A percentile compares a stretch with the other conserved stretches of the same genome.
Conservation (phyloP, 805 yeast genomes). For the Maudiozyma saulgeensis region DNA sequence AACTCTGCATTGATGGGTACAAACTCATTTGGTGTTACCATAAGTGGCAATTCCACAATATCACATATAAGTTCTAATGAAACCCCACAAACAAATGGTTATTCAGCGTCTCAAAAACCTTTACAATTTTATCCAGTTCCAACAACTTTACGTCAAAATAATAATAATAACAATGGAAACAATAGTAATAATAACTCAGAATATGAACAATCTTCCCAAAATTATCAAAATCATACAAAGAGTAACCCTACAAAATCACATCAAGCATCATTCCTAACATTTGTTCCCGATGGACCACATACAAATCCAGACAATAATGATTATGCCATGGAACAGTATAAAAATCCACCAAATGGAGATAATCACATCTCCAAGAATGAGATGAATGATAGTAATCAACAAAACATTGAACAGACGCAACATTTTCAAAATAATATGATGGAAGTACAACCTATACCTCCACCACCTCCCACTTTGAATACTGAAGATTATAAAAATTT, state of each 20-base stretch:
- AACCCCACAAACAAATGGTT: conserved; percentile 15
- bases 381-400: too few relatives aligned
- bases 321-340: background rate
- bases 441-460: background rate
- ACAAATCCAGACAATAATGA: background rate
- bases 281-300: conserved; percentile 15
- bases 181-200: background rate
- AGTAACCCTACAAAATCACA: background rate
- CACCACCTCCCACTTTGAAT: background rate
- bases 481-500: conserved; percentile 21
- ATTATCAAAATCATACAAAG: background rate
- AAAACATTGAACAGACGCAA: background rate
- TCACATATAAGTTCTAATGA: conserved; percentile 9
- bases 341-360: background rate
- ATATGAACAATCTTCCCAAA: background rate
- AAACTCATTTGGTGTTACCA: background rate
- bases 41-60: conserved; percentile 10
- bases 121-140: conserved; percentile 27
- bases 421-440: background rate
- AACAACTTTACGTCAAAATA: conserved; percentile 8
- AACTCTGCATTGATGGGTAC: background rate
- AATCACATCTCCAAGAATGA: too few relatives aligned
- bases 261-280: conserved; percentile 7
- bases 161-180: background rate
- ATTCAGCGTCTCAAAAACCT: conserved; percentile 30